Conservation (phyloP, 2,329 filamentous ascomycete species). For the Alternaria conjuncta region DNA sequence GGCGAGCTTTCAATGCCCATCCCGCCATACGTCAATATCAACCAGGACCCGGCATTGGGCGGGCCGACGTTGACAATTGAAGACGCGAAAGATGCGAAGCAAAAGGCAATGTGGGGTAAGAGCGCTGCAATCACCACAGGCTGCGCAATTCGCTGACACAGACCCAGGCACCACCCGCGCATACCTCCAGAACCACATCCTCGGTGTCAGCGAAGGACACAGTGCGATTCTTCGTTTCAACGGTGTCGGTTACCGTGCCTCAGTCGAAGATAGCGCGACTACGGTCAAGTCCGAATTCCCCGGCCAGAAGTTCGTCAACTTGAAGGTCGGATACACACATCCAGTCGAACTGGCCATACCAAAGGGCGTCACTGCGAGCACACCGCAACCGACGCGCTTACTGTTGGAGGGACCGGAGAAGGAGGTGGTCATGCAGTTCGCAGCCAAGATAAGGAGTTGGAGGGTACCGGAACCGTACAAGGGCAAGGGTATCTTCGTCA, state of each 20-base stretch:
- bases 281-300: constrained; percentile 72
- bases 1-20: constrained; percentile 79
- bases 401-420: constrained; percentile 87
- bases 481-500: constrained; percentile 98
- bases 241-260: constrained; percentile 93
- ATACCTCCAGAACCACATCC: constrained; percentile 87
- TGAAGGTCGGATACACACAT: constrained; percentile 97
- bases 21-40: constrained; percentile 77
- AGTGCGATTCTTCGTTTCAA: constrained; percentile 91
- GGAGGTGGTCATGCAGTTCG: constrained; percentile 87
- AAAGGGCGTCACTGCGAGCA: constrained; percentile 80
- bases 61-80: constrained; percentile 73
- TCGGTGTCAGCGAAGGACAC: constrained; percentile 95
- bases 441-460: constrained; percentile 86
- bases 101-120: constrained; percentile 95
- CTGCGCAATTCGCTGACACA: constrained; percentile 5
- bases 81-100: constrained; percentile 71
- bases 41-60: constrained; percentile 67
- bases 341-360: constrained; percentile 90
- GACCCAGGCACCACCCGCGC: constrained; percentile 81
- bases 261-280: constrained; percentile 76
- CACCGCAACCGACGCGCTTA: constrained; percentile 89
- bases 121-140: not conserved
- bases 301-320: constrained; percentile 85
- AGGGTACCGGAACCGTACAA: constrained; percentile 96